Evolutionary conservation across 768 basidiomycete genomes (phyloP).

Genomic region (Naematelia encephala): DNA sequence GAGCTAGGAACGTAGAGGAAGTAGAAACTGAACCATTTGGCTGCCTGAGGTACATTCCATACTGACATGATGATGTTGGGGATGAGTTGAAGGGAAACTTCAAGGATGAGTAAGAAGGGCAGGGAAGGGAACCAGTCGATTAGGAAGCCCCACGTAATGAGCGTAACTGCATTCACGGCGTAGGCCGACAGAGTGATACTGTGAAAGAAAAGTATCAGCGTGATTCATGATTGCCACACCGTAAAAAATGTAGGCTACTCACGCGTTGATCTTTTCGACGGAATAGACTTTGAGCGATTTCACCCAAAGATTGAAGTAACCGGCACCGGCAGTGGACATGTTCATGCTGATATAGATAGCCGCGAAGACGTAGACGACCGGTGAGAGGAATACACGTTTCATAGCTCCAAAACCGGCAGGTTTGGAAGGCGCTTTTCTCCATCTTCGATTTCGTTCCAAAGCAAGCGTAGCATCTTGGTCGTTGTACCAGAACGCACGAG

Average conservation of each 20-base stretch:
- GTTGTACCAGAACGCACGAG: neutral
- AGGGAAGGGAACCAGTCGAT: constrained; percentile 3
- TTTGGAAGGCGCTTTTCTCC: neutral
- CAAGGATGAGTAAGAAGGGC: constrained; percentile 1
- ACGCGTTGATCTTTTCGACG: constrained; percentile 1
- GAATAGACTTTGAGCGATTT: neutral
- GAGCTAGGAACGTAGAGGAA: constrained; percentile 26
- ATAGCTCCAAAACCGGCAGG: neutral
- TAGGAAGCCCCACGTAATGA: neutral
- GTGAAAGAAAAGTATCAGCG: neutral
- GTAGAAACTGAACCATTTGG: constrained; percentile 42
- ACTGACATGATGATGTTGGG: constrained; percentile 43
- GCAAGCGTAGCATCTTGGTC: neutral
- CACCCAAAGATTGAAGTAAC: neutral
- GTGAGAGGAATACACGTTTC: neutral
- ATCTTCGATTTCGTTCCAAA: neutral
- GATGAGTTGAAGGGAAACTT: constrained; percentile 12
- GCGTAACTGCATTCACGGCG: neutral
- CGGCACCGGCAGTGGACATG: neutral
- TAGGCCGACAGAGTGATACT: constrained; percentile 1
- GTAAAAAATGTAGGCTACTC: neutral
- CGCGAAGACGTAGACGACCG: neutral
- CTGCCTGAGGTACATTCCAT: constrained; percentile 39
- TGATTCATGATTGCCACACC: no score
- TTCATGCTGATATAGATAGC: neutral